Evolutionary conservation across 345 rosid species (phyloP), one percentile per base, ranked within the genome.

Genomic region (Corymbia maculata): DNA sequence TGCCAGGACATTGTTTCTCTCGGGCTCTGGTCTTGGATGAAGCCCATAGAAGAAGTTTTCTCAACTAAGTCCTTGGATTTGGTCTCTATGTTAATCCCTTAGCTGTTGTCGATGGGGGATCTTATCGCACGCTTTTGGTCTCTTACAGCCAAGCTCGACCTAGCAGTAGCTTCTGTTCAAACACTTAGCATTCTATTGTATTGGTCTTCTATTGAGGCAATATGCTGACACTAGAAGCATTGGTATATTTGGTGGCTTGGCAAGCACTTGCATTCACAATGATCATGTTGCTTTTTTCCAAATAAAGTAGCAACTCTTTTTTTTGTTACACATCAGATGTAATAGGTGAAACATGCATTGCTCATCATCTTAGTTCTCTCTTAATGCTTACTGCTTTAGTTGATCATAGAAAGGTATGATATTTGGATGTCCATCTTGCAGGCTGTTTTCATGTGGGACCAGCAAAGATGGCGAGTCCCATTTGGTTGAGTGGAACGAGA

Each of bases 361-460:
- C 45, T 16, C 12, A 32, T 68, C 15, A 68, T 75, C 47, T 75
- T 49, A 12, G 86, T 24, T 30, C 45, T 85, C 24, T 86, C 16
- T 52, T 42, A 42, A 55, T 86, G 87, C 66, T 86, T 42, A 13
- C 28, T 51, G 66, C 59, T 51, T n/a, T 36, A 51, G 52, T 85
- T 13, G 52, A 51, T 85, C 86, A 15, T 26, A 51, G 22, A 12
- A 12, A 21, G 53, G 59, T 36, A 16, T 51, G 61, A n/a, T n/a
- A 51, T 52, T 85, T 85, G n/a, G 66, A n/a, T 86, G 57, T 14
- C 49, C 36, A 55, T 52, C 84, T 47, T 90, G 88, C 88, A 94
- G 97, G 93, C 91, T 95, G 30, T 95, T 95, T 88, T 95, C 96
- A 30, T 95, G 97, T 85, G 97, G 96, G 68, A 94, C 96, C 79